Evolutionary conservation across 208 protist genomes (phyloP).

Genomic region (Herpetomonas tarakana): DNA sequence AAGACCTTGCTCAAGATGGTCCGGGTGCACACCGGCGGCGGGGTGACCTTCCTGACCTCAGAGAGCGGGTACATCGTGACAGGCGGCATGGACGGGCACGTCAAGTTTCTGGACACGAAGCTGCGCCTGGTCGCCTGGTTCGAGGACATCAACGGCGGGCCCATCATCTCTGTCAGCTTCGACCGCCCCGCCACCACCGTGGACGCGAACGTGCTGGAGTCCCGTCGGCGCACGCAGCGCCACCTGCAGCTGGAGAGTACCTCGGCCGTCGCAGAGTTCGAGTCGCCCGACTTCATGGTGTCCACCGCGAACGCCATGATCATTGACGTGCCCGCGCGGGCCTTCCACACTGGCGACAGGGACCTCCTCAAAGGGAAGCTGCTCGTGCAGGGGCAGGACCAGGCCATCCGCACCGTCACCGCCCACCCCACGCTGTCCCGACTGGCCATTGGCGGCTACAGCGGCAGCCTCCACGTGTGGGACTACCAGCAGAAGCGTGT

Average conservation of each 20-base stretch:
- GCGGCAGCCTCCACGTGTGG: constrained; percentile 91
- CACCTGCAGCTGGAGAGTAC: constrained; percentile 36
- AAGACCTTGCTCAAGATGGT: constrained; percentile 93
- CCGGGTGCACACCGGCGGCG: constrained; percentile 69
- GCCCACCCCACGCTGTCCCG: constrained; percentile 79
- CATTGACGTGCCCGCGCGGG: constrained; percentile 71
- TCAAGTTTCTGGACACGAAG: constrained; percentile 94
- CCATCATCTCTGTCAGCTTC: constrained; percentile 93
- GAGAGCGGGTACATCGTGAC: constrained; percentile 89
- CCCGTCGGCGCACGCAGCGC: constrained; percentile 28
- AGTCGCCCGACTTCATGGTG: constrained; percentile 89
- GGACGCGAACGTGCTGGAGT: constrained; percentile 31
- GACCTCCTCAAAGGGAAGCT: constrained; percentile 63
- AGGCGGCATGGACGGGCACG: constrained; percentile 92
- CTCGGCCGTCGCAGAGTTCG: constrained; percentile 58
- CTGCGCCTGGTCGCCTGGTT: constrained; percentile 95
- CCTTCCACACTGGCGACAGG: constrained; percentile 69
- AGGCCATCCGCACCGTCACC: constrained; percentile 73
- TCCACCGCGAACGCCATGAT: constrained; percentile 90
- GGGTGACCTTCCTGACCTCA: constrained; percentile 80
- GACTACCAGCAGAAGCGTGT: constrained; percentile 79
- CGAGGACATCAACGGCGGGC: constrained; percentile 92
- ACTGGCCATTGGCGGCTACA: constrained; percentile 83
- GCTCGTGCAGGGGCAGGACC: constrained; percentile 90
- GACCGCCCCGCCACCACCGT: constrained; percentile 33